These are phyloP conservation scores for Rhinocladiella similis DNA, from an alignment of 2,329 filamentous ascomycete genomes.

Conservation along the genomic window DNA sequence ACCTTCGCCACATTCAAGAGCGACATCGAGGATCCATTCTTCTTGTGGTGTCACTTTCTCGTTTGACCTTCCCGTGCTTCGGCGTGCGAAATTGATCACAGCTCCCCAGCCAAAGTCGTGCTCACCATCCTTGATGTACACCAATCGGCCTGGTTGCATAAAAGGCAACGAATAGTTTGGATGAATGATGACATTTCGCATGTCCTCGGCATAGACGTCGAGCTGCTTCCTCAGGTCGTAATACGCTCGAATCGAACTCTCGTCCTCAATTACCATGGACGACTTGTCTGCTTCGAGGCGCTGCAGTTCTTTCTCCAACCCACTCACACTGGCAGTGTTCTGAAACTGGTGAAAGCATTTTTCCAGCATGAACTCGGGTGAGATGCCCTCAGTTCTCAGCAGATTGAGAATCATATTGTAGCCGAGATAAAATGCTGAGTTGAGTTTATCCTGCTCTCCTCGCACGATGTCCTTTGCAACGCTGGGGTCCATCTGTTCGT, in stretches of 20 bases:
- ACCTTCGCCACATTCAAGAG: slow-evolving; percentile 63
- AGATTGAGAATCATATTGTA: slow-evolving; percentile 99
- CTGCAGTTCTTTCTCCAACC: slow-evolving; percentile 78
- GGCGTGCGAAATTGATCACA: slow-evolving; percentile 70
- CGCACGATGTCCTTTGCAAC: slow-evolving; percentile 95
- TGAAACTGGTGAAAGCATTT: slow-evolving; percentile 98
- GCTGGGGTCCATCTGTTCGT: slow-evolving; percentile 91
- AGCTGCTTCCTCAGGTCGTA: slow-evolving; percentile 86
- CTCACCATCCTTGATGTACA: slow-evolving; percentile 78
- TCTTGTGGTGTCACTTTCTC: slow-evolving; percentile 73
- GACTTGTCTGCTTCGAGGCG: slow-evolving; percentile 74
- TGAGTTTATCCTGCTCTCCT: slow-evolving; percentile 93
- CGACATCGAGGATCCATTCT: slow-evolving; percentile 77
- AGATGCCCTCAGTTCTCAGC: slow-evolving; percentile 97
- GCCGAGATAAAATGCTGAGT: slow-evolving; percentile 94
- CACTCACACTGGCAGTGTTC: slow-evolving; percentile 82
- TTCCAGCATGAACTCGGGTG: slow-evolving; percentile 98
- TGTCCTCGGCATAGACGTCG: slow-evolving; percentile 79
- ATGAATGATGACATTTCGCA: slow-evolving; percentile 88
- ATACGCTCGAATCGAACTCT: slow-evolving; percentile 88
- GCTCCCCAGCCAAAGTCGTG: slow-evolving; percentile 94
- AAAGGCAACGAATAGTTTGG: slow-evolving; percentile 83
- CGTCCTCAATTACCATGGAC: slow-evolving; percentile 76
- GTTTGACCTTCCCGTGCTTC: slow-evolving; percentile 66
- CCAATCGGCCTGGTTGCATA: slow-evolving; percentile 81